These are phyloP conservation scores for Beta macrorhiza DNA, from an alignment of 179 eudicot species.

Conservation along the genomic window DNA sequence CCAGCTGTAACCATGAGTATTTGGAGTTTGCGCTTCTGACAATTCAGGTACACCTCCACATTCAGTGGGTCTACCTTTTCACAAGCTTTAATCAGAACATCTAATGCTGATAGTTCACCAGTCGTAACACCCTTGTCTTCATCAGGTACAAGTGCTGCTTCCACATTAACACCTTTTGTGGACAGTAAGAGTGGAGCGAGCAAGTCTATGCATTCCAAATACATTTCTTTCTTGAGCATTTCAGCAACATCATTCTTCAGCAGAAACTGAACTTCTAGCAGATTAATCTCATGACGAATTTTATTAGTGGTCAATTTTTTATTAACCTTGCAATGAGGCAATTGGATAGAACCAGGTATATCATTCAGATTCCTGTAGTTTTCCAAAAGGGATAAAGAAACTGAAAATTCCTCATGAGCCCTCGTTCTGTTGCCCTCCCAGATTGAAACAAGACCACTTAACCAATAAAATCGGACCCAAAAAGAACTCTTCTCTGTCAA, in stretches of 20 bases:
- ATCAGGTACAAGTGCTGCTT: slow-evolving; percentile 39
- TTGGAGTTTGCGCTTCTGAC: slow-evolving; percentile 78
- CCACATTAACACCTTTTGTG: slow-evolving; percentile 50
- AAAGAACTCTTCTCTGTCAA: slow-evolving; percentile 58
- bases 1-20: slow-evolving; percentile 76
- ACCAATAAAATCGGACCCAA: slow-evolving; percentile 89
- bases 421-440: slow-evolving; percentile 67
- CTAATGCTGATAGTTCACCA: slow-evolving; percentile 69
- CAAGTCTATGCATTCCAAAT: slow-evolving; percentile 60
- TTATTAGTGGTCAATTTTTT: slow-evolving; percentile 65
- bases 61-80: slow-evolving; percentile 59
- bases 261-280: slow-evolving; percentile 71
- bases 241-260: slow-evolving; percentile 60
- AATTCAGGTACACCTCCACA: slow-evolving; percentile 60
- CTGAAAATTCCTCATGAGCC: slow-evolving; percentile 71
- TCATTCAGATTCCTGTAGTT: slow-evolving; percentile 50
- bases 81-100: slow-evolving; percentile 69
- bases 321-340: slow-evolving; percentile 75
- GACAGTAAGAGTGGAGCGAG: slow-evolving; percentile 77
- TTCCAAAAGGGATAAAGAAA: slow-evolving; percentile 60
- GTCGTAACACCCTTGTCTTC: slow-evolving; percentile 50
- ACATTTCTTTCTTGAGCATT: slow-evolving; percentile 68
- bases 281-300: slow-evolving; percentile 69
- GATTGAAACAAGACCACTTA: slow-evolving; percentile 78
- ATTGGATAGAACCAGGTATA: slow-evolving; percentile 46